A percentile compares a stretch with the other conserved stretches of the same genome.
Conservation (phyloP, 352 stramenopile genomes). For the Globisporangium camurandrum region DNA sequence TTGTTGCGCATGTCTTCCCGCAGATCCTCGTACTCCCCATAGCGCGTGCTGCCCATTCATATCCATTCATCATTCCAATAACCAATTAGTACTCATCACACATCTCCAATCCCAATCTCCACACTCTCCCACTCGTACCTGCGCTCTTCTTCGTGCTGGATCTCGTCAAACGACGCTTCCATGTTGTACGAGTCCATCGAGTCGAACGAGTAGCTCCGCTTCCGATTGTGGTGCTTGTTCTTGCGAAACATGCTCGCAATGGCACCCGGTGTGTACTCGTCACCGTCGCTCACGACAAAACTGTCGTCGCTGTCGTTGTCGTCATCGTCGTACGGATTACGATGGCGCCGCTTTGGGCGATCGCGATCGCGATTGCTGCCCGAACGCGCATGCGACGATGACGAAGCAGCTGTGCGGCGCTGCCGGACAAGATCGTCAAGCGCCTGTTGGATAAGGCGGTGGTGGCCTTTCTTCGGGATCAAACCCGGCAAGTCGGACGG, state of each 20-base stretch:
- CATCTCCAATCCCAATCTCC: background rate
- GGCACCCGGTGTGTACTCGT: constrained; percentile 63
- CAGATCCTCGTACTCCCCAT: constrained; percentile 81
- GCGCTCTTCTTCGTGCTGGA: constrained; percentile 81
- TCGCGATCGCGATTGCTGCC: constrained; percentile 11
- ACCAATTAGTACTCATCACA: background rate
- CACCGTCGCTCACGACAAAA: constrained; percentile 77
- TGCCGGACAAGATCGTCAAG: constrained; percentile 69
- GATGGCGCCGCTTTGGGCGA: constrained; percentile 14
- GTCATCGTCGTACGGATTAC: constrained; percentile 69
- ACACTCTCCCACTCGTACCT: constrained; percentile 25
- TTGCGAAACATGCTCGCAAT: constrained; percentile 80
- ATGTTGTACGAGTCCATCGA: constrained; percentile 81
- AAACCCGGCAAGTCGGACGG: constrained; percentile 57
- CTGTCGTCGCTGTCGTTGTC: constrained; percentile 85
- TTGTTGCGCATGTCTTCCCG: constrained; percentile 80
- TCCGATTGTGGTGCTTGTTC: constrained; percentile 26
- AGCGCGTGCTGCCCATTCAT: constrained; percentile 34
- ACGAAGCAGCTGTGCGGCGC: constrained; percentile 43
- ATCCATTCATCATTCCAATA: too few relatives aligned
- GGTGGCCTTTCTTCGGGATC: constrained; percentile 79
- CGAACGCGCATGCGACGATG: constrained; percentile 22
- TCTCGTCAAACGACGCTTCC: constrained; percentile 79
- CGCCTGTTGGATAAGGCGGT: constrained; percentile 75
- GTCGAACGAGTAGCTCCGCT: constrained; percentile 70